These are phyloP conservation scores for Microbotryum lychnidis-dioicae DNA, from an alignment of 1,284 basidiomycete species.

Conservation along the genomic window DNA sequence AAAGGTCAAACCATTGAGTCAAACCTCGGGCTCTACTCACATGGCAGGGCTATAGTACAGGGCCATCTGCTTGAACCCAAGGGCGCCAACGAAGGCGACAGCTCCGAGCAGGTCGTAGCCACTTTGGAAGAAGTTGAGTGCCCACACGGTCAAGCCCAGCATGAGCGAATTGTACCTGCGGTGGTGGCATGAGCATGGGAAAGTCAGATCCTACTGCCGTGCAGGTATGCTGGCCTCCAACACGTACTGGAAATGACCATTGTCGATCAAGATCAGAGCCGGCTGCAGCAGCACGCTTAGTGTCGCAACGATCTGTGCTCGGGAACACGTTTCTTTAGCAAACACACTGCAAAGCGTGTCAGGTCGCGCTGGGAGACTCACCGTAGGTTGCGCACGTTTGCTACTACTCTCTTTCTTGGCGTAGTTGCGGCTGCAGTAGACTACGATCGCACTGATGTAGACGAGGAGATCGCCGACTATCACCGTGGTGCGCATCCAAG, in stretches of 20 bases:
- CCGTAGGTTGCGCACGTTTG: slow-evolving; percentile 14
- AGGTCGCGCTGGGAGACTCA: not conserved
- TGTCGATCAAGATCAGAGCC: slow-evolving; percentile 72
- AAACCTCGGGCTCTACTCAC: slow-evolving; percentile 9
- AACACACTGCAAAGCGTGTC: not conserved
- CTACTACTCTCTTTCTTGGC: slow-evolving; percentile 37
- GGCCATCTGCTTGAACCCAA: slow-evolving; percentile 93
- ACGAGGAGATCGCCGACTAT: slow-evolving; percentile 59
- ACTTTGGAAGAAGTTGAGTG: slow-evolving; percentile 59
- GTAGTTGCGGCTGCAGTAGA: slow-evolving; percentile 52
- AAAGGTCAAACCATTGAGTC: not conserved
- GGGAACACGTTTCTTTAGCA: not conserved
- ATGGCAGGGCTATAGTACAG: slow-evolving; percentile 87
- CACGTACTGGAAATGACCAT: slow-evolving; percentile 79
- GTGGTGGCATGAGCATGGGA: not conserved
- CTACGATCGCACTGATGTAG: slow-evolving; percentile 63
- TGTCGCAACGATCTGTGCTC: slow-evolving; percentile 56
- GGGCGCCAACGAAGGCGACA: slow-evolving; percentile 67
- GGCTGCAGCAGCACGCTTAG: slow-evolving; percentile 74
- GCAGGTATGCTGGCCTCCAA: not conserved
- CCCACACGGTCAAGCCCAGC: slow-evolving; percentile 67
- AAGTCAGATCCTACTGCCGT: too few species aligned
- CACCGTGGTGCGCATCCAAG: slow-evolving; percentile 74
- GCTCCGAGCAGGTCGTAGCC: slow-evolving; percentile 67
- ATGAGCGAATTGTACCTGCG: slow-evolving; percentile 66